A percentile compares a stretch with the other conserved stretches of the same genome.
phyloP scores from a whole-genome alignment of 2,329 filamentous ascomycete species.

The Diplodia scrobiculata region DNA sequence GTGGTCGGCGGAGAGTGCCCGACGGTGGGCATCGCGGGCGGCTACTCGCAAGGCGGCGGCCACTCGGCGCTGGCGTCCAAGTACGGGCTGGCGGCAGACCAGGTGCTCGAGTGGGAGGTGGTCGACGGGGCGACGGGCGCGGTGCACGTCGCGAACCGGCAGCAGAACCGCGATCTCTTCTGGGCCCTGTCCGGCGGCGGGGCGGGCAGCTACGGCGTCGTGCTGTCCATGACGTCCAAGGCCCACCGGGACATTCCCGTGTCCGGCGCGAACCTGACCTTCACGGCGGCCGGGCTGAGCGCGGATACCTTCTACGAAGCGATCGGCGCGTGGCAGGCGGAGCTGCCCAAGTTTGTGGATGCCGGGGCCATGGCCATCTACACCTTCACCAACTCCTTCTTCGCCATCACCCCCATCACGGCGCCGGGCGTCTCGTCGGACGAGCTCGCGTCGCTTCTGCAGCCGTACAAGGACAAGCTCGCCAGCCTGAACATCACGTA shows the following conservation, averaged over 20 bases:
- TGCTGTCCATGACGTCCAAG: constrained; percentile 39
- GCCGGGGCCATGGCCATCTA: constrained; percentile 32
- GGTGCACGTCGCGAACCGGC: constrained; percentile 35
- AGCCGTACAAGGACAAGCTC: constrained; percentile 36
- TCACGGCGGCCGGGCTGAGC: neutral
- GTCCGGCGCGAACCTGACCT: constrained; percentile 36
- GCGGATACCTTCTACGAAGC: neutral
- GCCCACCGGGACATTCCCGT: constrained; percentile 35
- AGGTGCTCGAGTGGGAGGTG: constrained; percentile 40
- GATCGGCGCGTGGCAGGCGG: neutral
- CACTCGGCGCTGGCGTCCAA: constrained; percentile 31
- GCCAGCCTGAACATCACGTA: neutral
- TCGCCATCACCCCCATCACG: constrained; percentile 19
- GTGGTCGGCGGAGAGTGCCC: constrained; percentile 40
- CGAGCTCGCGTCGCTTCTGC: constrained; percentile 25
- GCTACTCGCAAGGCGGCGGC: constrained; percentile 40
- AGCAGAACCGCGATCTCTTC: constrained; percentile 40
- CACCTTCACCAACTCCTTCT: constrained; percentile 34
- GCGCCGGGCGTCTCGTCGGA: neutral
- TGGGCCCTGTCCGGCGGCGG: constrained; percentile 44
- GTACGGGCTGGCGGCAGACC: constrained; percentile 40
- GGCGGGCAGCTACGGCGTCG: constrained; percentile 40
- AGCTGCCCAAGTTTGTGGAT: neutral
- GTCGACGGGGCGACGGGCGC: constrained; percentile 38
- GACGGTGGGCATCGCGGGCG: constrained; percentile 42